These are phyloP conservation scores for Senna siamea DNA, from an alignment of 306 rosid genomes.

Conservation along the genomic window DNA sequence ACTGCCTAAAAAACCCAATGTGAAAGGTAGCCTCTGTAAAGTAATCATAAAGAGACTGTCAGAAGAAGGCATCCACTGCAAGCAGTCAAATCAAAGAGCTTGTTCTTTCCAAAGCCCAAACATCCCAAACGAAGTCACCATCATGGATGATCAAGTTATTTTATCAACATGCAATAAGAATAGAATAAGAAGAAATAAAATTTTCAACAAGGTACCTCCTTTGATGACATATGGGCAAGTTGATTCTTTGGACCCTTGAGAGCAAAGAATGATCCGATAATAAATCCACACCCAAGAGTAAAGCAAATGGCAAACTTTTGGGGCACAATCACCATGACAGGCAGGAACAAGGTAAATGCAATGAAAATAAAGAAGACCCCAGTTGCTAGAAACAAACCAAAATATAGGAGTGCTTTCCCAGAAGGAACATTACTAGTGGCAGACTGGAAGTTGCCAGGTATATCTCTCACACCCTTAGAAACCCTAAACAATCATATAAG, in stretches of 20 bases:
- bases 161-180: constrained; percentile 10
- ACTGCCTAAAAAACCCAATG: constrained; percentile 75
- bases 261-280: constrained; percentile 83
- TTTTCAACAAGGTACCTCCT: constrained; percentile 63
- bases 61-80: constrained; percentile 28
- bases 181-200: constrained; percentile 12
- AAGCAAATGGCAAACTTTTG: constrained; percentile 93
- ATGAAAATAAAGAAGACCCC: constrained; percentile 92
- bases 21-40: constrained; percentile 89
- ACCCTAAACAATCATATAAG: constrained; percentile 54
- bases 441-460: constrained; percentile 81
- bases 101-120: constrained; percentile 4
- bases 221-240: constrained; percentile 77
- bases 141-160: not conserved
- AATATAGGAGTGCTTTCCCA: constrained; percentile 88
- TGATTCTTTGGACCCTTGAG: constrained; percentile 88
- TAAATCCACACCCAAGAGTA: constrained; percentile 89
- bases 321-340: constrained; percentile 90
- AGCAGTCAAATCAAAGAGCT: constrained; percentile 31
- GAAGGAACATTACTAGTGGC: constrained; percentile 88
- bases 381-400: constrained; percentile 74
- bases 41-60: constrained; percentile 25
- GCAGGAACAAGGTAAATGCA: constrained; percentile 90
- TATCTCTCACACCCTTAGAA: constrained; percentile 93
- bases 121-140: constrained; percentile 1